These are phyloP conservation scores for Hibiscus trionum DNA, from an alignment of 345 rosid genomes.

Conservation along the genomic window DNA sequence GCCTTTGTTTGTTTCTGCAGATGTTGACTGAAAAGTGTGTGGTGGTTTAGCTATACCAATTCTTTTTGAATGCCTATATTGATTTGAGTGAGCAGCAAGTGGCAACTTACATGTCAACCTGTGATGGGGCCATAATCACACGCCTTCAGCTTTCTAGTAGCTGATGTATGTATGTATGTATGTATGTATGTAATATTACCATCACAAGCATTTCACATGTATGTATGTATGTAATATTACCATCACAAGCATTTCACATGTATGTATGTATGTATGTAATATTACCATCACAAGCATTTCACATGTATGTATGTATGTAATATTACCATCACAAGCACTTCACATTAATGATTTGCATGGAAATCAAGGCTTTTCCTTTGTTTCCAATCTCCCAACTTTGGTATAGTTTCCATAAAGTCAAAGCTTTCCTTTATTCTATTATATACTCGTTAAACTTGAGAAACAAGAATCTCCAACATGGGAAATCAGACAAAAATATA, in stretches of 20 bases:
- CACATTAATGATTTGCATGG: not conserved
- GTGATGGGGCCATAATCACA: not conserved
- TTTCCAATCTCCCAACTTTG: not conserved
- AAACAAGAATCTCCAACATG: not conserved
- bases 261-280: too few species aligned
- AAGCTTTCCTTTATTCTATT: not conserved
- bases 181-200: not conserved
- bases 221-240: not conserved
- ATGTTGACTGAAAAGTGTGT: too few species aligned
- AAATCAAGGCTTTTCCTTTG: not conserved
- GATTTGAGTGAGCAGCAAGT: too few species aligned
- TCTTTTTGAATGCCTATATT: too few species aligned
- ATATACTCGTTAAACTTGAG: not conserved
- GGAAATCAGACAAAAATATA: too few species aligned
- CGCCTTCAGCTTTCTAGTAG: not conserved
- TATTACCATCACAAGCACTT: not conserved
- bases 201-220: not conserved
- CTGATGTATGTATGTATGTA: too few species aligned
- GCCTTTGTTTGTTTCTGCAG: too few species aligned
- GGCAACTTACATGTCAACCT: not conserved
- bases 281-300: not conserved
- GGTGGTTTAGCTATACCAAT: too few species aligned
- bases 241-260: not conserved
- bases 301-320: not conserved
- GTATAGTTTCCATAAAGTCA: not conserved